These are phyloP conservation scores for Hanseniaspora meyeri DNA, from an alignment of 805 yeast species.

Conservation along the genomic window DNA sequence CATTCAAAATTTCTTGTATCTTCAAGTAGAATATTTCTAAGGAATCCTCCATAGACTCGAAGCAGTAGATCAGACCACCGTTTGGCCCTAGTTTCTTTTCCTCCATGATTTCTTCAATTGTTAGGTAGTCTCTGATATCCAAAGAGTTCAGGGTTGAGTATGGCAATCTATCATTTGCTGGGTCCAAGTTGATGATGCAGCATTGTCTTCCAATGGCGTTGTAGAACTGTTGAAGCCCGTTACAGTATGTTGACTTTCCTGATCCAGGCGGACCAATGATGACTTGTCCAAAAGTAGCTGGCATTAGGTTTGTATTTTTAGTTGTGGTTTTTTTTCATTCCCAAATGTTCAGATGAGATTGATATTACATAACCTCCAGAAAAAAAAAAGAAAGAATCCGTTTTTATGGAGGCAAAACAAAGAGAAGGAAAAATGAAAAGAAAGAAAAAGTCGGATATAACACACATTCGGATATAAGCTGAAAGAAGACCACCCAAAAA, in stretches of 20 bases:
- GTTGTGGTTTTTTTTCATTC: background rate
- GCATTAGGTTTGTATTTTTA: conserved; percentile 26
- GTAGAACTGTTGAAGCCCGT: conserved; percentile 84
- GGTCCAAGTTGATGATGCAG: conserved; percentile 79
- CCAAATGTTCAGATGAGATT: background rate
- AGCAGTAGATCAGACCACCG: conserved; percentile 83
- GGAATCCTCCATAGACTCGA: conserved; percentile 51
- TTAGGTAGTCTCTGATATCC: conserved; percentile 66
- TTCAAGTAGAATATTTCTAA: conserved; percentile 47
- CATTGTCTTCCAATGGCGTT: conserved; percentile 88
- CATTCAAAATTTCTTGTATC: conserved; percentile 43
- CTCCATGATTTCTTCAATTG: conserved; percentile 67
- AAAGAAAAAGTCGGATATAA: background rate
- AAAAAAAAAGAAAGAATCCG: background rate
- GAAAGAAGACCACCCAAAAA: no score
- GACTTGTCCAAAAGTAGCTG: conserved; percentile 60
- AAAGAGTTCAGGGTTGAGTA: conserved; percentile 52
- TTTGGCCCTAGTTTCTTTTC: conserved; percentile 63
- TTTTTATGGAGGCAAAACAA: no score
- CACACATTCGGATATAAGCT: background rate
- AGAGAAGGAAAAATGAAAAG: background rate
- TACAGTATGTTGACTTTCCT: conserved; percentile 90
- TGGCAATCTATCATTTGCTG: conserved; percentile 65
- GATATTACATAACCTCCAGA: background rate
- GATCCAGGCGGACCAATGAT: conserved; percentile 98